Conservation (phyloP, 306 rosid species). For the barrel medic (Medicago truncatula) region MtrunA17r5.0-ANR NC_053049.1:30327501-30328000, state of each 20-base stretch:
- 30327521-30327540: slow-evolving; percentile 3
- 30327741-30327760: neutral
- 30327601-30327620: neutral
- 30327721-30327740: neutral
- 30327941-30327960: neutral
- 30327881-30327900: slow-evolving; percentile 7
- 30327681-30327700: neutral
- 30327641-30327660: neutral
- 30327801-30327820: neutral
- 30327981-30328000: neutral
- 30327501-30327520: neutral
- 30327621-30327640: neutral
- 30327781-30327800: neutral
- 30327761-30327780: neutral
- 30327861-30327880: neutral
- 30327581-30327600: slow-evolving; percentile 31
- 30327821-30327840: neutral
- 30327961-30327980: neutral
- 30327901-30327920: slow-evolving; percentile 23
- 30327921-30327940: neutral
- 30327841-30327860: neutral
- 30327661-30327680: slow-evolving; percentile 9
- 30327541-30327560: neutral
- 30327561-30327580: slow-evolving; percentile 10
- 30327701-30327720: neutral